Evolutionary conservation across 2,329 filamentous ascomycete species (phyloP).

Genomic region (Alternaria gansuensis): DNA sequence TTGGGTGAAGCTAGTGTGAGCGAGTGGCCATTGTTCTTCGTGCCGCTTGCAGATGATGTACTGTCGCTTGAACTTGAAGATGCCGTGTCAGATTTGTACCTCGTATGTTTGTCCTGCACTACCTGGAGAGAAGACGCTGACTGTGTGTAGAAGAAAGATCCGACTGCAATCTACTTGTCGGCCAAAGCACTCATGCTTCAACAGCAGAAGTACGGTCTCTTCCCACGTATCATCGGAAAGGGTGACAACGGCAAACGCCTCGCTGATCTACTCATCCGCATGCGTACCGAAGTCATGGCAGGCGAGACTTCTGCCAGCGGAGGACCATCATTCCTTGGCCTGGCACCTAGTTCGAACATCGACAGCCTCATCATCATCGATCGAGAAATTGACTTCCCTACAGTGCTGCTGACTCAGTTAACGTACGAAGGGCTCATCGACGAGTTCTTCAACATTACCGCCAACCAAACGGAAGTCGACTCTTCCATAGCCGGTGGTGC

Average conservation of each 20-base stretch:
- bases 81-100: conserved; percentile 85
- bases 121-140: conserved; percentile 32
- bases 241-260: conserved; percentile 92
- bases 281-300: conserved; percentile 87
- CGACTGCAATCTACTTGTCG: conserved; percentile 86
- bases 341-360: conserved; percentile 84
- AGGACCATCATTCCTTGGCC: conserved; percentile 65
- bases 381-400: conserved; percentile 92
- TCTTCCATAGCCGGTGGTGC: conserved; percentile 85
- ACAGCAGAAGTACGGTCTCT: conserved; percentile 89
- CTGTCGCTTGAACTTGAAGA: conserved; percentile 90
- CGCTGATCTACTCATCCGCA: conserved; percentile 84
- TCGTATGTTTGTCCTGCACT: conserved; percentile 61
- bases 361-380: conserved; percentile 96
- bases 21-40: conserved; percentile 88
- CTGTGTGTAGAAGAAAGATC: conserved; percentile 73
- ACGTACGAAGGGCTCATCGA: conserved; percentile 97
- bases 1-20: conserved; percentile 89
- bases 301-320: conserved; percentile 73
- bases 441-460: conserved; percentile 88
- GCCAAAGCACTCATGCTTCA: conserved; percentile 94
- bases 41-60: conserved; percentile 89
- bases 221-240: conserved; percentile 93
- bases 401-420: conserved; percentile 88
- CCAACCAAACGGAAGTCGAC: conserved; percentile 93